Conservation (phyloP, 306 rosid genomes). For the Glycine latifolia region DNA sequence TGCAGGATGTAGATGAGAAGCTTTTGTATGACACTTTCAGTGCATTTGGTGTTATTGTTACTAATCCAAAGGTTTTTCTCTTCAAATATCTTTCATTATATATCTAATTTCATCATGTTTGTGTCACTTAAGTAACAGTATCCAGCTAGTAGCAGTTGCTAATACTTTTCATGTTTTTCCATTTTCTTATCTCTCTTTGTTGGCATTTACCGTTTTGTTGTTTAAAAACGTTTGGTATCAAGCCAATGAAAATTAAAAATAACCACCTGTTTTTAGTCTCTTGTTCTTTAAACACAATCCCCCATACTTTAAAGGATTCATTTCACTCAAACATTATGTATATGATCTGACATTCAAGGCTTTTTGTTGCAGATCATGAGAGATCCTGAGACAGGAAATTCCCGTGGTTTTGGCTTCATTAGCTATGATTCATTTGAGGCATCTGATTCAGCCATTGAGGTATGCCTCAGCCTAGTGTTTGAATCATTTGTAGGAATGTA, state of each 20-base stretch:
- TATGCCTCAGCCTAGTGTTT: conserved; percentile 41
- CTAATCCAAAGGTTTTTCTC: conserved; percentile 86
- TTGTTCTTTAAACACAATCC: not conserved
- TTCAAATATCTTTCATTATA: conserved; percentile 26
- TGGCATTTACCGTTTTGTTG: conserved; percentile 7
- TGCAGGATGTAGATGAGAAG: conserved; percentile 98
- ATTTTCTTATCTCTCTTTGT: not conserved
- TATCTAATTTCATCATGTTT: not conserved
- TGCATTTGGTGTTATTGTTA: conserved; percentile 98
- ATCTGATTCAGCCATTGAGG: conserved; percentile 99
- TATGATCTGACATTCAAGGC: conserved; percentile 41
- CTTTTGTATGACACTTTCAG: conserved; percentile 96
- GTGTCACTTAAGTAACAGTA: conserved; percentile 17
- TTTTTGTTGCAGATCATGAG: conserved; percentile 86
- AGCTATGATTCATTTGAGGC: conserved; percentile 99
- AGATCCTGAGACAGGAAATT: conserved; percentile 96
- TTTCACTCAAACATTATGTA: conserved; percentile 30
- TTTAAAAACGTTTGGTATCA: not conserved
- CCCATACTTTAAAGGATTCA: conserved; percentile 23
- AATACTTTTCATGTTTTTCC: not conserved
- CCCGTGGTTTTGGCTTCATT: conserved; percentile 98
- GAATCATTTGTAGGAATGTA: conserved; percentile 29
- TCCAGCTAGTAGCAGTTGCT: conserved; percentile 30
- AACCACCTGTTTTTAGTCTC: conserved; percentile 5
- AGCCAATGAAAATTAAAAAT: not conserved